Evolutionary conservation across 2,329 filamentous ascomycete genomes (phyloP).

Genomic region (Cadophora sp.): DNA sequence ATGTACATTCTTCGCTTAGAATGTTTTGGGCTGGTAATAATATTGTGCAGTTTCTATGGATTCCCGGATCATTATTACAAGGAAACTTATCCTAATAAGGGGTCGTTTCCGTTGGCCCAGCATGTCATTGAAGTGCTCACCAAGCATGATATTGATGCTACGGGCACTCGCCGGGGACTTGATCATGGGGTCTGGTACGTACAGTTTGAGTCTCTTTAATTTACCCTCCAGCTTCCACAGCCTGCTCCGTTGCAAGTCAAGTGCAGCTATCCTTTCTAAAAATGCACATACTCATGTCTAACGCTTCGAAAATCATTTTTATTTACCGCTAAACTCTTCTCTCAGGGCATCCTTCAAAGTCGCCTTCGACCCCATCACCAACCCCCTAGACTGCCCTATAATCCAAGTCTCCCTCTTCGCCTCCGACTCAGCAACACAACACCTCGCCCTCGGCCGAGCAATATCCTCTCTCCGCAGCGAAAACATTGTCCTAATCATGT

Average conservation of each 20-base stretch:
- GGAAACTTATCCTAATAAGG: conserved; percentile 69
- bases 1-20: conserved; percentile 26
- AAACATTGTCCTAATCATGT: conserved; percentile 70
- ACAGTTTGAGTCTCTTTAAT: no score
- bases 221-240: no score
- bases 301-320: no score
- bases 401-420: conserved; percentile 76
- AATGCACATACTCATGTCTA: no score
- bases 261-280: no score
- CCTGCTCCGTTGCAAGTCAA: no score
- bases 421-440: conserved; percentile 67
- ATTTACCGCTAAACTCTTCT: no score
- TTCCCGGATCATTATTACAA: conserved; percentile 75
- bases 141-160: conserved; percentile 63
- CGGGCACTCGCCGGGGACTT: conserved; percentile 67
- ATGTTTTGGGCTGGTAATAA: neutral
- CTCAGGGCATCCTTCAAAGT: conserved; percentile 63
- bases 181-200: conserved; percentile 74
- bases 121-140: conserved; percentile 62
- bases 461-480: conserved; percentile 70
- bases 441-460: conserved; percentile 71
- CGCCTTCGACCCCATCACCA: conserved; percentile 62
- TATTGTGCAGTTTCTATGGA: conserved; percentile 70
- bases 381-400: conserved; percentile 69
- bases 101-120: conserved; percentile 64